These are phyloP conservation scores for Leccinum pachyderme DNA, from an alignment of 1,284 basidiomycete species.

Conservation along the genomic window DNA sequence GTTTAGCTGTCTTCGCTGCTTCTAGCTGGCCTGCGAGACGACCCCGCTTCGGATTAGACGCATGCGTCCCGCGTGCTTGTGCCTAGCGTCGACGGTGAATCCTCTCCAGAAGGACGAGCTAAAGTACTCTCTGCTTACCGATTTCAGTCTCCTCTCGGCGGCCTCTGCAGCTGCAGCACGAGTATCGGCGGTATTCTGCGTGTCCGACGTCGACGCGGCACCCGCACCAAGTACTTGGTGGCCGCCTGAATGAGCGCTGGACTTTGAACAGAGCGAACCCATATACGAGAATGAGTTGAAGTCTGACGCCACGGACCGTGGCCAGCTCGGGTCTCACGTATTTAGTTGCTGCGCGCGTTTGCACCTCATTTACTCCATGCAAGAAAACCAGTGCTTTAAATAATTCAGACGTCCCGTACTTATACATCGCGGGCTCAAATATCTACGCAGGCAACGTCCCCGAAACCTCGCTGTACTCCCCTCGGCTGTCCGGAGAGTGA, in stretches of 20 bases:
- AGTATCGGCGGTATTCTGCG: slow-evolving; percentile 40
- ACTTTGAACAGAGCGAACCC: slow-evolving; percentile 71
- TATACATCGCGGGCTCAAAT: not conserved
- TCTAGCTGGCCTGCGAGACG: slow-evolving; percentile 56
- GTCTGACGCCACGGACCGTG: not conserved
- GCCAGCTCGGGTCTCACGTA: slow-evolving; percentile 15
- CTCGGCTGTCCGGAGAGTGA: slow-evolving; percentile 31
- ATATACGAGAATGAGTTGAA: slow-evolving; percentile 34
- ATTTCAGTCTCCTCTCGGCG: slow-evolving; percentile 63
- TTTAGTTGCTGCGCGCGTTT: slow-evolving; percentile 12
- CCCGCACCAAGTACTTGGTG: slow-evolving; percentile 49
- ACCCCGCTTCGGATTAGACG: slow-evolving; percentile 65
- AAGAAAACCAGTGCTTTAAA: not conserved
- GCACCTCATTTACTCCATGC: slow-evolving; percentile 26
- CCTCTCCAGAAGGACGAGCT: slow-evolving; percentile 13
- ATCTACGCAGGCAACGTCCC: slow-evolving; percentile 29
- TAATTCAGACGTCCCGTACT: not conserved
- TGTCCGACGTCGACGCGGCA: slow-evolving; percentile 28
- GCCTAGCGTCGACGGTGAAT: slow-evolving; percentile 38
- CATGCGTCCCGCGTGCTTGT: slow-evolving; percentile 55
- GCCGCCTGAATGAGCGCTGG: slow-evolving; percentile 47
- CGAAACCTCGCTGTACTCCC: slow-evolving; percentile 43
- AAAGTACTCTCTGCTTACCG: slow-evolving; percentile 42
- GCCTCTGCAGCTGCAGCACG: slow-evolving; percentile 66
- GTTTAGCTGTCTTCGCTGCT: slow-evolving; percentile 48